phyloP scores from a whole-genome alignment of 208 protist genomes.

The Acanthamoeba sp. region DNA sequence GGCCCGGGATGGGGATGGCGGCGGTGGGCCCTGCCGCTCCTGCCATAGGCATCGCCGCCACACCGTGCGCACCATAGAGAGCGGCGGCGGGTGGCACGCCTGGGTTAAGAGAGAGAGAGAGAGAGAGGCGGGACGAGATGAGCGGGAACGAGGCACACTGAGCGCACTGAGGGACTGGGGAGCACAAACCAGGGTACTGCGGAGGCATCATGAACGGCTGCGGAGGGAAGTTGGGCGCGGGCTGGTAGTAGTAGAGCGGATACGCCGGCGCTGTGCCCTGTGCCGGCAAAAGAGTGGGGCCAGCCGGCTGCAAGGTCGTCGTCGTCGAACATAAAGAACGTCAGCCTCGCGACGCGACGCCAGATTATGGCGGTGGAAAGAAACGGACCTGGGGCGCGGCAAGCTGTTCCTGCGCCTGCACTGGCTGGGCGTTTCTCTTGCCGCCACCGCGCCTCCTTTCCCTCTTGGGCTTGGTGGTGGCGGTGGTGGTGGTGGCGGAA shows the following conservation, averaged over 20 bases:
- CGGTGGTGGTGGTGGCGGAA: too few species aligned
- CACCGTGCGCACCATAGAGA: not conserved
- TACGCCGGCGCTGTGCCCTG: not conserved
- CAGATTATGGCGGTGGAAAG: not conserved
- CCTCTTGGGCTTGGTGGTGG: not conserved
- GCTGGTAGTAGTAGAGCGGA: constrained; percentile 55
- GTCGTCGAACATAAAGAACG: too few species aligned
- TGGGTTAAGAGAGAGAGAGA: not conserved
- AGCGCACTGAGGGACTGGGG: not conserved
- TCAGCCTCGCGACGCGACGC: too few species aligned
- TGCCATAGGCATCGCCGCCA: not conserved
- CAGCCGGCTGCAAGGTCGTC: not conserved
- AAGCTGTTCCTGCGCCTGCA: not conserved
- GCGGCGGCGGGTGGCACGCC: not conserved
- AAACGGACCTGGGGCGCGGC: not conserved
- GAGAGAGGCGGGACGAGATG: too few species aligned
- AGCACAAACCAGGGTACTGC: not conserved
- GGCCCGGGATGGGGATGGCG: not conserved
- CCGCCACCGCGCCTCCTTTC: constrained; percentile 16
- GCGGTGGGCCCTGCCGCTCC: not conserved
- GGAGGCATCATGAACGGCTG: not conserved
- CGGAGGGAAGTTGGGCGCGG: not conserved
- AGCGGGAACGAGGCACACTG: not conserved
- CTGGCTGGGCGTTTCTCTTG: not conserved
- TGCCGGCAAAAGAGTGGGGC: not conserved